Conservation (phyloP, 768 basidiomycete genomes). For the Suillus alpinus region DNA sequence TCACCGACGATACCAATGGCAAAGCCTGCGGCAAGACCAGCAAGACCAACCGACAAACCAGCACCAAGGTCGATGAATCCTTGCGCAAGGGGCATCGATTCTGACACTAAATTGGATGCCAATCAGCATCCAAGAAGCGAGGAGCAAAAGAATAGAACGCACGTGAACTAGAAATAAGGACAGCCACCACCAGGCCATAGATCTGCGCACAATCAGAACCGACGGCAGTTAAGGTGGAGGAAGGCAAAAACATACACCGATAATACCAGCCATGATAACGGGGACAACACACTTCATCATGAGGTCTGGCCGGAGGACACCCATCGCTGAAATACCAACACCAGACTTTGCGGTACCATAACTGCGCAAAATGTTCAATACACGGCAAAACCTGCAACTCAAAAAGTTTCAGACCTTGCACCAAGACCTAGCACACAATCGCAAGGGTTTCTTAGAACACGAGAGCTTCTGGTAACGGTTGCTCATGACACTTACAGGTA, state of each 20-base stretch:
- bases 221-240: neutral
- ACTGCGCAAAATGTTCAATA: slow-evolving; percentile 38
- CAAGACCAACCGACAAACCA: slow-evolving; percentile 87
- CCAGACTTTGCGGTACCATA: slow-evolving; percentile 99
- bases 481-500: slow-evolving; percentile 66
- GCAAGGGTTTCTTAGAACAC: slow-evolving; percentile 1
- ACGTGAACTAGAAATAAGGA: slow-evolving; percentile 88
- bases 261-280: slow-evolving; percentile 99
- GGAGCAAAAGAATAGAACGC: slow-evolving; percentile 35
- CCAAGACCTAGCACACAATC: slow-evolving; percentile 61
- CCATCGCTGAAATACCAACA: slow-evolving; percentile 97
- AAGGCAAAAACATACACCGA: slow-evolving; percentile 65
- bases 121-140: neutral
- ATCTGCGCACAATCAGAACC: slow-evolving; percentile 47
- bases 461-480: neutral
- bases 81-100: slow-evolving; percentile 85
- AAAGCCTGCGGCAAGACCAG: slow-evolving; percentile 95
- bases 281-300: slow-evolving; percentile 99
- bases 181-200: slow-evolving; percentile 98
- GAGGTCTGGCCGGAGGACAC: slow-evolving; percentile 90
- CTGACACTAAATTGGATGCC: slow-evolving; percentile 47
- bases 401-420: slow-evolving; percentile 58
- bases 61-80: slow-evolving; percentile 95
- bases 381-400: neutral
- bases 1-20: slow-evolving; percentile 99